Percentiles rank a stretch among this genome's conserved stretches.
Conservation (phyloP, 2,329 filamentous ascomycete genomes). For the Penicillium palitans region DNA sequence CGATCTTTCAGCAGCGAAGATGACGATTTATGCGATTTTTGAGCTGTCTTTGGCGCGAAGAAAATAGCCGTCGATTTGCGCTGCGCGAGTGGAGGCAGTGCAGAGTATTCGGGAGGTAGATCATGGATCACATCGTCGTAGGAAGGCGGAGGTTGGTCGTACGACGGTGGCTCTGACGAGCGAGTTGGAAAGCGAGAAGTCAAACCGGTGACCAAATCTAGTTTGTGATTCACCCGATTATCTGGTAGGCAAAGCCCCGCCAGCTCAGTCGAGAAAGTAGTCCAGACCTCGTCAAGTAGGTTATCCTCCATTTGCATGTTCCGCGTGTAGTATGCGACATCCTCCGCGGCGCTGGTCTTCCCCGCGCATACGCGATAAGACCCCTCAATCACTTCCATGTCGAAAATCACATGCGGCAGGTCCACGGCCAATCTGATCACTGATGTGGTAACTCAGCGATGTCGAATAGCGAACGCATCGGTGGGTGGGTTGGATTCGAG, state of each 20-base stretch:
- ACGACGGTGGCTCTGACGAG: slow-evolving; percentile 17
- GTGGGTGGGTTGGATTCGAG: slow-evolving; percentile 7
- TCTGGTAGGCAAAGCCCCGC: not conserved
- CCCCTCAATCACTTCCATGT: slow-evolving; percentile 19
- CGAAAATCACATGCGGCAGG: slow-evolving; percentile 14
- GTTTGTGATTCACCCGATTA: not conserved
- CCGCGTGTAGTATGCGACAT: slow-evolving; percentile 1
- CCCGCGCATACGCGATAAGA: slow-evolving; percentile 5
- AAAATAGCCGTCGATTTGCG: slow-evolving; percentile 17
- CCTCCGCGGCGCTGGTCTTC: not conserved
- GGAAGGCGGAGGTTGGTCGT: slow-evolving; percentile 32
- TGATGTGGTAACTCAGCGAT: slow-evolving; percentile 15
- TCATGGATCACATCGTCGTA: slow-evolving; percentile 37
- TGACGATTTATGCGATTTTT: slow-evolving; percentile 8
- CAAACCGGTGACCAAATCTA: slow-evolving; percentile 6
- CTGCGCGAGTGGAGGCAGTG: slow-evolving; percentile 30
- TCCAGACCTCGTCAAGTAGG: slow-evolving; percentile 16
- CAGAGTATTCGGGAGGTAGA: slow-evolving; percentile 37
- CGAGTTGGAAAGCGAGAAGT: slow-evolving; percentile 8
- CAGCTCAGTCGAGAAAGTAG: not conserved
- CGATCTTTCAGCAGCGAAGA: slow-evolving; percentile 13
- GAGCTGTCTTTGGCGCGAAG: slow-evolving; percentile 8
- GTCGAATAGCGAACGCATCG: slow-evolving; percentile 20
- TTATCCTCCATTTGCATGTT: slow-evolving; percentile 8
- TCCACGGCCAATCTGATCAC: slow-evolving; percentile 9